phyloP scores from a whole-genome alignment of 192 early-diverging fungal species.

The Lobosporangium transversale region DNA sequence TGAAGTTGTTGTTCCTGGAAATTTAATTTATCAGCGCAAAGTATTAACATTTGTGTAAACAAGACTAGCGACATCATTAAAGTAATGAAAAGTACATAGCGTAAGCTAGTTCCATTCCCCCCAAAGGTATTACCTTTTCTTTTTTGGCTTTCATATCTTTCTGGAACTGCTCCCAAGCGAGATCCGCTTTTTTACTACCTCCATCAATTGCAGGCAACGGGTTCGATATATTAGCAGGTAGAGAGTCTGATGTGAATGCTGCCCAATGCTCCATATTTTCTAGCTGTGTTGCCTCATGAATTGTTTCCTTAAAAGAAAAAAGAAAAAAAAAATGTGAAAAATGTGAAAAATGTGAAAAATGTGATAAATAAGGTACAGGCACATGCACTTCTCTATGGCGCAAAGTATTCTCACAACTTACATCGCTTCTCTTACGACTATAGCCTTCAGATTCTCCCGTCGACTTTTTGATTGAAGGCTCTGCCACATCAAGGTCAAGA shows the following conservation, averaged over 20 bases:
- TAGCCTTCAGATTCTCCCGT: not conserved
- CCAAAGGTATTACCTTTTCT: slow-evolving; percentile 43
- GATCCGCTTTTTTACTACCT: slow-evolving; percentile 5
- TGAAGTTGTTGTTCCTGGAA: slow-evolving; percentile 35
- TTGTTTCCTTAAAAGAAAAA: not conserved
- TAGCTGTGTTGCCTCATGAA: slow-evolving; percentile 21
- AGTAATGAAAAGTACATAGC: too few relatives aligned
- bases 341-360: not conserved
- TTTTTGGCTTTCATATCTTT: slow-evolving; percentile 37
- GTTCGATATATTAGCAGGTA: slow-evolving; percentile 10
- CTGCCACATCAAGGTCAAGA: slow-evolving; percentile 20
- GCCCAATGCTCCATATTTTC: slow-evolving; percentile 48
- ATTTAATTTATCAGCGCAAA: too few relatives aligned
- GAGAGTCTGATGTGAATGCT: slow-evolving; percentile 19
- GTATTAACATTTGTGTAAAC: too few relatives aligned
- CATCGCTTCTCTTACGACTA: slow-evolving; percentile 16
- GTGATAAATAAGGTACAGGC: too few relatives aligned
- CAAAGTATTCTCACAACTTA: too few relatives aligned
- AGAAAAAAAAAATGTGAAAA: not conserved
- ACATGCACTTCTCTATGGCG: not conserved
- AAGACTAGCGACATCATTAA: too few relatives aligned
- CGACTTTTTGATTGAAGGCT: slow-evolving; percentile 7
- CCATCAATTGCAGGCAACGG: slow-evolving; percentile 7
- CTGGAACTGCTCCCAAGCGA: slow-evolving; percentile 33
- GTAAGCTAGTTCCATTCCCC: too few relatives aligned